Evolutionary conservation across 176 grass and related monocot species (phyloP).

Genomic region (Zea luxurians): DNA sequence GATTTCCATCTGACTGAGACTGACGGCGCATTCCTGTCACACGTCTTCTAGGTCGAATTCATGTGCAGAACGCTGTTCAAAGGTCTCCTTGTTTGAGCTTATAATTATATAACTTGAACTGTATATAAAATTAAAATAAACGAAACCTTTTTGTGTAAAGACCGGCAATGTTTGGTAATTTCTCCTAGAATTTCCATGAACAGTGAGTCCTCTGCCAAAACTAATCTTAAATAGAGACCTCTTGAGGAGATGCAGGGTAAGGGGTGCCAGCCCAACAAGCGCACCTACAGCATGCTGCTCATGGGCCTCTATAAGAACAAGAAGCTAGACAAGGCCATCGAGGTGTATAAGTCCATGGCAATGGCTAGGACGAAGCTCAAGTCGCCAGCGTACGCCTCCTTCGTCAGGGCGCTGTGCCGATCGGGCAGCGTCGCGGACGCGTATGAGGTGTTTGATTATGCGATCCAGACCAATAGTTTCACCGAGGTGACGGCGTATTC

Average conservation of each 20-base stretch:
- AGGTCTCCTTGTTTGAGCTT: too few relatives aligned
- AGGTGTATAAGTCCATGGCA: constrained; percentile 62
- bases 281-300: constrained; percentile 80
- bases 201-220: too few relatives aligned
- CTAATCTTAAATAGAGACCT: too few relatives aligned
- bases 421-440: constrained; percentile 48
- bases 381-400: constrained; percentile 56
- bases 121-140: too few relatives aligned
- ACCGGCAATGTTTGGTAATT: too few relatives aligned
- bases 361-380: constrained; percentile 70
- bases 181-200: too few relatives aligned
- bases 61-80: too few relatives aligned
- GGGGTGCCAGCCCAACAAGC: constrained; percentile 64
- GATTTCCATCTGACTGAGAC: too few relatives aligned
- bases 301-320: constrained; percentile 86
- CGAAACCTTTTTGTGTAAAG: too few relatives aligned
- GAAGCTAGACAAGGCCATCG: constrained; percentile 61
- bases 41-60: too few relatives aligned
- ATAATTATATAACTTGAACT: too few relatives aligned
- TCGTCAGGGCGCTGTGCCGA: constrained; percentile 66
- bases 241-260: constrained; percentile 71
- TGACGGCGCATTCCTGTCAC: too few relatives aligned
- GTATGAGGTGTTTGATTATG: constrained; percentile 82
- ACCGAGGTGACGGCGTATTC: constrained; percentile 49
- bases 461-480: constrained; percentile 68